phyloP scores from a whole-genome alignment of 2,329 filamentous ascomycete genomes.

The Pezicula radicicola region DNA sequence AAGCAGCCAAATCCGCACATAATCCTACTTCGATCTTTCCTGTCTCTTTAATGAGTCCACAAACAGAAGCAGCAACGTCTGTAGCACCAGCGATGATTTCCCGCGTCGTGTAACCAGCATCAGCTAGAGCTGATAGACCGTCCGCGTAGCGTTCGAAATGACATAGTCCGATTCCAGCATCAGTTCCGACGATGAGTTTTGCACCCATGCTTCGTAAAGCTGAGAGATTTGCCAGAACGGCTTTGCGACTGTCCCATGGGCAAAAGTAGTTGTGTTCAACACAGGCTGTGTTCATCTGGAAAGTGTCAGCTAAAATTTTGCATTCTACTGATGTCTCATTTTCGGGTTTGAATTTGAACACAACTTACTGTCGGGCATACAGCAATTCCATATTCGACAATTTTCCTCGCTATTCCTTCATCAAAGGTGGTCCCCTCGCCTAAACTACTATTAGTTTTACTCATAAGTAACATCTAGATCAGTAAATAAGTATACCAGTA shows the following conservation, averaged over 20 bases:
- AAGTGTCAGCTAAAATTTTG: not conserved
- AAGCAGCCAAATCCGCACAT: slow-evolving; percentile 1
- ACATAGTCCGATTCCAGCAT: slow-evolving; percentile 3
- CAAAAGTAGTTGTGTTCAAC: slow-evolving; percentile 8
- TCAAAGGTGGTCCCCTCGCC: slow-evolving; percentile 6
- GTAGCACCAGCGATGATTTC: slow-evolving; percentile 9
- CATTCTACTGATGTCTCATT: not conserved
- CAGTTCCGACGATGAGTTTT: slow-evolving; percentile 8
- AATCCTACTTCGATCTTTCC: slow-evolving; percentile 8
- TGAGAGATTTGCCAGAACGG: not conserved
- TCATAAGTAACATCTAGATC: not conserved
- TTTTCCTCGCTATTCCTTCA: slow-evolving; percentile 5
- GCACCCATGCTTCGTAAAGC: not conserved
- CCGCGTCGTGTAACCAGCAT: slow-evolving; percentile 8
- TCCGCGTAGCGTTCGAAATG: slow-evolving; percentile 14
- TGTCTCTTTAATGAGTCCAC: slow-evolving; percentile 6
- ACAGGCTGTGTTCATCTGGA: slow-evolving; percentile 14
- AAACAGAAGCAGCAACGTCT: slow-evolving; percentile 7
- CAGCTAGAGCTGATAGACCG: slow-evolving; percentile 6
- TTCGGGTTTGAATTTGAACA: not conserved
- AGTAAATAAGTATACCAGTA: not conserved
- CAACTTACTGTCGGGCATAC: slow-evolving; percentile 9
- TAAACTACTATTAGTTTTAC: not conserved
- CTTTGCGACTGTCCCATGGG: not conserved
- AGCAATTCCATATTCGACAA: slow-evolving; percentile 8